These are phyloP conservation scores for Agrostemma githago DNA, from an alignment of 148 eudicot species.

Conservation along the genomic window DNA sequence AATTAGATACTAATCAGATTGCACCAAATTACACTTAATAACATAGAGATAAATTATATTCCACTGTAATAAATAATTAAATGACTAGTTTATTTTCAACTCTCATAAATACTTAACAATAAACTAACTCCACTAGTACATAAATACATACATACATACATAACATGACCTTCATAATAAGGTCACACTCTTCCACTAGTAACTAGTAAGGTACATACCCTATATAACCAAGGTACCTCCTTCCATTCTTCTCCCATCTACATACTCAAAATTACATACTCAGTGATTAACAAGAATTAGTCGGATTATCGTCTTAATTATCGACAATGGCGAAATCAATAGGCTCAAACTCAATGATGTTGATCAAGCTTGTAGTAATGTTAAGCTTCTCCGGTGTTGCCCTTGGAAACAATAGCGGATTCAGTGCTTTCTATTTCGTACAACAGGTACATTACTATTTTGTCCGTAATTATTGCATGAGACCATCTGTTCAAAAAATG, in stretches of 20 bases:
- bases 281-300: too few species aligned
- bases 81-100: not conserved
- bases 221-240: not conserved
- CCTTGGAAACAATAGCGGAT: conserved; percentile 9
- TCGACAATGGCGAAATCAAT: conserved; percentile 4
- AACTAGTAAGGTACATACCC: not conserved
- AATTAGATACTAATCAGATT: not conserved
- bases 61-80: too few species aligned
- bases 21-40: not conserved
- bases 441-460: conserved; percentile 8
- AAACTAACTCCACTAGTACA: not conserved
- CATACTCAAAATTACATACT: not conserved
- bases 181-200: not conserved
- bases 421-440: conserved; percentile 17
- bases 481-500: too few species aligned
- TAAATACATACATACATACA: too few species aligned
- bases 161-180: not conserved
- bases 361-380: not conserved
- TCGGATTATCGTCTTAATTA: not conserved
- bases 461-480: too few species aligned
- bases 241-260: not conserved
- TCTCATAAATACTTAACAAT: too few species aligned
- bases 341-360: conserved; percentile 13
- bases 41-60: too few species aligned
- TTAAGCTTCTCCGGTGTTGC: conserved; percentile 12